Percentiles rank a stretch among this genome's conserved stretches.
Evolutionary conservation across 345 rosid species (phyloP).

Genomic region (Euphorbia lathyris): DNA sequence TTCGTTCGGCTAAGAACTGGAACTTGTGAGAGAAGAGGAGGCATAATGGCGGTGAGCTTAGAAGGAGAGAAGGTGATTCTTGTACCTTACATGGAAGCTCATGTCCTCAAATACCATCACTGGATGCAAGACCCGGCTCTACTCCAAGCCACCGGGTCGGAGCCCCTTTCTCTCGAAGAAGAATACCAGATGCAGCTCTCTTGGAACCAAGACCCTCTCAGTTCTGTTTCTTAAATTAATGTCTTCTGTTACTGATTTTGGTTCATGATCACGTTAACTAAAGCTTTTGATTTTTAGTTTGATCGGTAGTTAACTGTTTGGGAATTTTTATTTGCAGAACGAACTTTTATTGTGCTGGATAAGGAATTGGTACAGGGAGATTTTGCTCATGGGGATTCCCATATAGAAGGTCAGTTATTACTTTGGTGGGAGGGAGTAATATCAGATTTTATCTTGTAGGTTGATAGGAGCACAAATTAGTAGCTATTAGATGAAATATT

Average conservation of each 20-base stretch:
- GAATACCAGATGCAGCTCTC: slow-evolving; percentile 83
- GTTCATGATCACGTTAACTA: neutral
- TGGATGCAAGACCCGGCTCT: slow-evolving; percentile 93
- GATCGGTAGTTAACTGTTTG: slow-evolving; percentile 10
- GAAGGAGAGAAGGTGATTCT: slow-evolving; percentile 74
- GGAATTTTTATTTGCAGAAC: slow-evolving; percentile 47
- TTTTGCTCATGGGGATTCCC: slow-evolving; percentile 60
- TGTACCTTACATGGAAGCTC: slow-evolving; percentile 78
- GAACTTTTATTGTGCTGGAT: slow-evolving; percentile 83
- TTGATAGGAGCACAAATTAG: neutral
- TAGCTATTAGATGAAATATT: neutral
- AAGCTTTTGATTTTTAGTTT: neutral
- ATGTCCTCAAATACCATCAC: slow-evolving; percentile 72
- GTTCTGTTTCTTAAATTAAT: slow-evolving; percentile 28
- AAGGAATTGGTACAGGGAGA: slow-evolving; percentile 55
- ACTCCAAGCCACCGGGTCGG: slow-evolving; percentile 85
- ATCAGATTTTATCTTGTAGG: neutral
- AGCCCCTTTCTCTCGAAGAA: slow-evolving; percentile 75
- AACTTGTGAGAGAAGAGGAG: too few species aligned
- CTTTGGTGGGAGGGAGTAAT: neutral
- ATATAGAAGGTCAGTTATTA: slow-evolving; percentile 56
- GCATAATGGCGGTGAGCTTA: slow-evolving; percentile 58
- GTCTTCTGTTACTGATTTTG: neutral
- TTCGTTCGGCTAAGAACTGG: too few species aligned
- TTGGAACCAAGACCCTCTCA: slow-evolving; percentile 88